Conservation (phyloP, 768 basidiomycete species). For the Suillus placidus region DNA sequence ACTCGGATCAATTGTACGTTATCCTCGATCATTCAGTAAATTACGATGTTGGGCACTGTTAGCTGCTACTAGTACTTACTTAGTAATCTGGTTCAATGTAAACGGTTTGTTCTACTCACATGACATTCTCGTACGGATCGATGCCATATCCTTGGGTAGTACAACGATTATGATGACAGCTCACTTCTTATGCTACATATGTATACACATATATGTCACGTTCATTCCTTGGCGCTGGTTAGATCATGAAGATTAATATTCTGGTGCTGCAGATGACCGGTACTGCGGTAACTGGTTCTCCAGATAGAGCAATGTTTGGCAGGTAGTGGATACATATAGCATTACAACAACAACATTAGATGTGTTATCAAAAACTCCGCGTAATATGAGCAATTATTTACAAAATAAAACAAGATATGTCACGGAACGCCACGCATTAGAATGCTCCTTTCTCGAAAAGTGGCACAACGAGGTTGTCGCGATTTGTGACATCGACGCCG, state of each 20-base stretch:
- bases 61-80: neutral
- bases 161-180: no score
- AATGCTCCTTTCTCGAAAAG: constrained; percentile 32
- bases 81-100: neutral
- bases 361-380: constrained; percentile 18
- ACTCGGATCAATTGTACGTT: neutral
- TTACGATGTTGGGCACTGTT: neutral
- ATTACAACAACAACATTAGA: constrained; percentile 18
- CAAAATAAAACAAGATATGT: constrained; percentile 21
- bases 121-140: no score
- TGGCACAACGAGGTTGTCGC: constrained; percentile 31
- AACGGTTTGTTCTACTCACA: neutral
- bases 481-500: constrained; percentile 35
- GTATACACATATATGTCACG: neutral
- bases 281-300: neutral
- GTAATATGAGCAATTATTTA: constrained; percentile 21
- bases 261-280: neutral
- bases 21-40: neutral
- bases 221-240: neutral
- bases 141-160: neutral
- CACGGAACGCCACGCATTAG: constrained; percentile 15
- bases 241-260: neutral
- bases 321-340: constrained; percentile 8
- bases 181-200: neutral
- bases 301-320: neutral